A percentile compares a stretch with the other conserved stretches of the same genome.
These are phyloP conservation scores for Stephania cephalantha DNA, from an alignment of 164 flowering plant species.

Conservation along the genomic window DNA sequence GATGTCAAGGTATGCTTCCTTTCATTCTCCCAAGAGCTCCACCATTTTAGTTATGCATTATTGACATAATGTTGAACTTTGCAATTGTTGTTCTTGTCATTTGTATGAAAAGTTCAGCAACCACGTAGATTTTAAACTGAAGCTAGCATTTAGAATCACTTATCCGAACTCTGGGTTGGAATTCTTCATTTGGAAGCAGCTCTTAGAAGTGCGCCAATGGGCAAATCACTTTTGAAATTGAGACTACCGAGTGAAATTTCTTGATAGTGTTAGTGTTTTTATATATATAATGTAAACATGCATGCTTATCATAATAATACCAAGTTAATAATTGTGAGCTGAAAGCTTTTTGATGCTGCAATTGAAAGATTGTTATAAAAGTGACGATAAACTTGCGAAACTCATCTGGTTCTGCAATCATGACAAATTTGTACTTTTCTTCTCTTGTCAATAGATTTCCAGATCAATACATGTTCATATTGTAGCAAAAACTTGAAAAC, in stretches of 20 bases:
- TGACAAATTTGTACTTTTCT: not conserved
- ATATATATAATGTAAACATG: no score
- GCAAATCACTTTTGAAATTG: no score
- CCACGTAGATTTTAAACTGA: not conserved
- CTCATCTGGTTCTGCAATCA: not conserved
- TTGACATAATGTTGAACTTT: no score
- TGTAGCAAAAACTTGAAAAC: no score
- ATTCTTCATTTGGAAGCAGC: not conserved
- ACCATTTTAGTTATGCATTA: not conserved
- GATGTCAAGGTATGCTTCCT: constrained; percentile 41
- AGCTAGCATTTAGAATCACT: not conserved
- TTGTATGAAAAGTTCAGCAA: not conserved
- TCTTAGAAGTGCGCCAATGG: not conserved
- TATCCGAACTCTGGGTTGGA: not conserved
- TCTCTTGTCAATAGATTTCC: not conserved
- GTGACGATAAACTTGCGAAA: no score
- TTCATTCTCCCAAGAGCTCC: not conserved
- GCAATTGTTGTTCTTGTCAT: not conserved
- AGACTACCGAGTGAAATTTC: no score
- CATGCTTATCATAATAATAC: no score
- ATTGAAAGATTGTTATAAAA: no score
- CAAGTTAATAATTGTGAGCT: no score
- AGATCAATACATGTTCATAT: no score
- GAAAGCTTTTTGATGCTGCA: no score
- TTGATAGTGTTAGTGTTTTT: no score